Base-by-base conservation (phyloP, 1,284 basidiomycete species). In the Rhizoctonia solani region DNA sequence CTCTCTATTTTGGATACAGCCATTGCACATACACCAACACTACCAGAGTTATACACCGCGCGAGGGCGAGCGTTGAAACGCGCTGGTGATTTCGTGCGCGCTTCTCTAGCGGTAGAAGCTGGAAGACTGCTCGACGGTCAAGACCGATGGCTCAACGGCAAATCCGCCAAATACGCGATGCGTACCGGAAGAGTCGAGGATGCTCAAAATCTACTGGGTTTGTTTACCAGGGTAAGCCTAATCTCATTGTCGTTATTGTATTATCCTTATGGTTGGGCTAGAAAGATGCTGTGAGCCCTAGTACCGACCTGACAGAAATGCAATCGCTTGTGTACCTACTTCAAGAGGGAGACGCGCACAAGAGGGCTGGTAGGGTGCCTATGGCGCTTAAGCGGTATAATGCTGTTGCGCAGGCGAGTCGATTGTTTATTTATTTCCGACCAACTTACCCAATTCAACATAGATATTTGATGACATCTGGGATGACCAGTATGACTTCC, bases 401-500 rank as follows among this genome's bases (percentile, higher is more conserved):
- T 66, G 83, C 88, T 54, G 81, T 97, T 46, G 85, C 87, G 69
- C 90, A 87, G 80, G 91, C 92, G 49, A 50, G 76, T 72, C 14
- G 8, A 19, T 50, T 16, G 27, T 8, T 9, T 1, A 42, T 41
- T 13, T 11, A 23, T 11, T 25, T 11, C 9, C 34, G 23, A n/a
- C 23, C n/a, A 58, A 27, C 4, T 29, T 32, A 58, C 27, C 11
- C 50, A 11, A 41, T 39, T 9, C 19, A 13, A 41, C 52, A 4
- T 73, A 93, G 87, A 81, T 89, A 14, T 98, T 97, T 77, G 85
- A 90, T 66, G 91, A 92, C 67, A 86, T 93, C 71, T 92, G 95
- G 74, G 94, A 98, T 72, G 97, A 99, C 75, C 95, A 99, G 78
- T 96, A 93, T 74, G 97, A 99, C 77, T 99, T 99, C 82, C 97